Conservation (phyloP, 1,284 basidiomycete genomes). For the Cryptococcus wingfieldii region DNA sequence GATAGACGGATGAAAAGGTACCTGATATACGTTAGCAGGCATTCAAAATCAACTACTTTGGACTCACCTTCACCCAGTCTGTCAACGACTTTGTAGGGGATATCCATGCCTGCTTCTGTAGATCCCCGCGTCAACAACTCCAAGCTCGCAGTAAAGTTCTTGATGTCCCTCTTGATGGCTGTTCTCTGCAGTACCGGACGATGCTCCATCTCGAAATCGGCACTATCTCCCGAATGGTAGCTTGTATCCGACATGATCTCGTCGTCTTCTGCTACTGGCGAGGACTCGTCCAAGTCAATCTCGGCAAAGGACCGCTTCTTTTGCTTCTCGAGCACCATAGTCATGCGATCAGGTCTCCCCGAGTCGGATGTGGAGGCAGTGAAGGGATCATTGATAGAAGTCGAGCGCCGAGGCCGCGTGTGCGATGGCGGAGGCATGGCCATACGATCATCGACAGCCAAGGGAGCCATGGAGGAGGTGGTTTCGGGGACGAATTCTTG, state of each 20-base stretch:
- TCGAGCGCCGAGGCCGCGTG: slow-evolving; percentile 5
- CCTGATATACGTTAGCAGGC: slow-evolving; percentile 53
- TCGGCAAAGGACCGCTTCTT: slow-evolving; percentile 6
- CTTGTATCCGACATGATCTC: slow-evolving; percentile 22
- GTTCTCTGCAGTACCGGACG: slow-evolving; percentile 61
- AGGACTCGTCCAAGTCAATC: slow-evolving; percentile 1
- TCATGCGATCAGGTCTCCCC: slow-evolving; percentile 10
- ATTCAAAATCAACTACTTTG: neutral
- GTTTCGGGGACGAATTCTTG: slow-evolving; percentile 9
- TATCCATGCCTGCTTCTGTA: neutral
- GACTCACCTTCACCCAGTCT: slow-evolving; percentile 72
- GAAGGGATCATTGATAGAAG: slow-evolving; percentile 5
- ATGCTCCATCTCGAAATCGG: slow-evolving; percentile 46
- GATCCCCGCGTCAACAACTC: slow-evolving; percentile 55
- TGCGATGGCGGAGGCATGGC: slow-evolving; percentile 14
- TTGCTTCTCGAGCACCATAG: slow-evolving; percentile 10
- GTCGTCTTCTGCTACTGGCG: slow-evolving; percentile 3
- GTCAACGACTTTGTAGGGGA: slow-evolving; percentile 78
- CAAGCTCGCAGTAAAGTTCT: slow-evolving; percentile 54
- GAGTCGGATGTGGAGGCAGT: neutral
- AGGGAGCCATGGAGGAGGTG: neutral
- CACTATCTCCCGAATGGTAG: slow-evolving; percentile 46
- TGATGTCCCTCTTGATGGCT: slow-evolving; percentile 73
- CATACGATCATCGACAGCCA: neutral
- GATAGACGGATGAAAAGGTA: slow-evolving; percentile 98